A percentile compares a stretch with the other conserved stretches of the same genome.
phyloP scores from a whole-genome alignment of 345 rosid species.

The Camelina neglecta region DNA sequence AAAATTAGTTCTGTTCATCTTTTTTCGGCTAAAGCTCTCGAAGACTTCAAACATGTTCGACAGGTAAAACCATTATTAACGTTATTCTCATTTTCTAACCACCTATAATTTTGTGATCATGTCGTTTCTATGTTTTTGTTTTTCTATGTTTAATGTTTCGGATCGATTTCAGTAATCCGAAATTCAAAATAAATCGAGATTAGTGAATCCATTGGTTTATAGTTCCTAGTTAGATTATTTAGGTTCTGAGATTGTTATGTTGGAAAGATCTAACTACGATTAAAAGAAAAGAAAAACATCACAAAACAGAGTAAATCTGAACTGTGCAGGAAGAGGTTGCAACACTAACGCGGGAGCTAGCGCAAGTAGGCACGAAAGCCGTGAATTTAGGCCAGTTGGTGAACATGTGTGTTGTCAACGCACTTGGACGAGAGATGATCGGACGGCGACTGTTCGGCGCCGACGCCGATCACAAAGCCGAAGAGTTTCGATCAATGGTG shows the following conservation, averaged over 20 bases:
- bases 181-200: too few species aligned
- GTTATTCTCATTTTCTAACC: constrained; percentile 33
- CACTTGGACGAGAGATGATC: constrained; percentile 79
- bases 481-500: constrained; percentile 89
- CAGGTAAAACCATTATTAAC: constrained; percentile 54
- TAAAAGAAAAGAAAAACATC: background rate
- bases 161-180: too few species aligned
- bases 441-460: constrained; percentile 72
- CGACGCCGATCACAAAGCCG: constrained; percentile 65
- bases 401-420: constrained; percentile 71
- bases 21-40: constrained; percentile 88
- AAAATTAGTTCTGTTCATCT: constrained; percentile 84
- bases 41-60: constrained; percentile 74
- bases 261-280: background rate
- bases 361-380: constrained; percentile 33
- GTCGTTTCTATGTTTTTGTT: constrained; percentile 12
- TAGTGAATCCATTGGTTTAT: too few species aligned
- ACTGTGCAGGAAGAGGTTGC: constrained; percentile 62
- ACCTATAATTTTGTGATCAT: constrained; percentile 3
- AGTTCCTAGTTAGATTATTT: too few species aligned
- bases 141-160: too few species aligned
- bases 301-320: background rate
- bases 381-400: constrained; percentile 70
- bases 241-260: too few species aligned
- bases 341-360: constrained; percentile 54